phyloP scores from a whole-genome alignment of 1,284 basidiomycete species.

The Microbotryum scabiosae region DNA sequence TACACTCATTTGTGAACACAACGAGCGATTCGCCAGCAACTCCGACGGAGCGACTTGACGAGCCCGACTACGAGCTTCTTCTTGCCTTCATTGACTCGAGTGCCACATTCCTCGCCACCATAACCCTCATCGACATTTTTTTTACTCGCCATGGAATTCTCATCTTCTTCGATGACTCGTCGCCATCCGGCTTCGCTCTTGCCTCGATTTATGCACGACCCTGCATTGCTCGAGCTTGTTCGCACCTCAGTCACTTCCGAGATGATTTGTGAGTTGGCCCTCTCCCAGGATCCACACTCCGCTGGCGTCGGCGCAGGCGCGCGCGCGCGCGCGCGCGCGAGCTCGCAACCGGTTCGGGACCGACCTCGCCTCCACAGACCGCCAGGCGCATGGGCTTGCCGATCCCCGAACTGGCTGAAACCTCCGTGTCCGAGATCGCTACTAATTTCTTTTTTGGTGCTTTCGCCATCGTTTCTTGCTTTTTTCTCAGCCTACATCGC shows the following conservation, averaged over 20 bases:
- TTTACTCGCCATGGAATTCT: too few species aligned
- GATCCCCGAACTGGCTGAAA: neutral
- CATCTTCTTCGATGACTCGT: conserved; percentile 6
- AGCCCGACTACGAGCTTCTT: too few species aligned
- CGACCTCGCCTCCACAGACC: neutral
- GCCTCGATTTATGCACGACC: conserved; percentile 50
- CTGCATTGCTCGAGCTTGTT: conserved; percentile 66
- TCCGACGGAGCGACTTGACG: too few species aligned
- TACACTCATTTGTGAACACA: too few species aligned
- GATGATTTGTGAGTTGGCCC: conserved; percentile 52
- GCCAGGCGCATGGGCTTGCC: neutral
- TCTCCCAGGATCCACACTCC: neutral
- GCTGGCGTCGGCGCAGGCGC: too few species aligned
- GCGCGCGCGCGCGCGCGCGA: neutral
- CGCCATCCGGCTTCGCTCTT: conserved; percentile 28
- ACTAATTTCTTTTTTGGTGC: neutral
- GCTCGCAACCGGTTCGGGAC: neutral
- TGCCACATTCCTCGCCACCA: too few species aligned
- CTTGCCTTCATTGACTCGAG: too few species aligned
- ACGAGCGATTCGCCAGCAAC: too few species aligned
- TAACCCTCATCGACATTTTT: too few species aligned
- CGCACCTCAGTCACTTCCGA: conserved; percentile 62
- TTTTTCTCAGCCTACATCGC: conserved; percentile 21
- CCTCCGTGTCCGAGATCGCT: neutral
- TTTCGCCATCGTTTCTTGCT: neutral